A percentile compares a stretch with the other conserved stretches of the same genome.
Evolutionary conservation across 2,329 filamentous ascomycete species (phyloP).

Genomic region (Knoxdaviesia capensis): DNA sequence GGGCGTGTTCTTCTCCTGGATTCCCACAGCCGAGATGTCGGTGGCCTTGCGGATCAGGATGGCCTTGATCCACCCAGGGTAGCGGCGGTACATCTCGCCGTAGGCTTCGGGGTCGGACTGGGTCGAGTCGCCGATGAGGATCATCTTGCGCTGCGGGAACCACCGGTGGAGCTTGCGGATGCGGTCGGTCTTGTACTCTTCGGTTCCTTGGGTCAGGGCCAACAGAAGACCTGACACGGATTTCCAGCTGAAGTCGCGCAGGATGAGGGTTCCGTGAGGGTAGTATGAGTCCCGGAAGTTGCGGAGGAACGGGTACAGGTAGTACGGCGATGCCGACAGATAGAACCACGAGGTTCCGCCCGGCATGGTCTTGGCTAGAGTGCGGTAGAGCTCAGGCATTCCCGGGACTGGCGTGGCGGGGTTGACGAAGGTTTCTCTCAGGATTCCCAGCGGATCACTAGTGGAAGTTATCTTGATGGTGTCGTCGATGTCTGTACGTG

Average conservation of each 20-base stretch:
- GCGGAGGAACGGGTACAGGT: conserved; percentile 72
- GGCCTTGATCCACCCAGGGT: conserved; percentile 57
- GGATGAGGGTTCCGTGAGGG: conserved; percentile 58
- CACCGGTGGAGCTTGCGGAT: conserved; percentile 61
- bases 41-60: conserved; percentile 76
- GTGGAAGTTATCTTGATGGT: conserved; percentile 88
- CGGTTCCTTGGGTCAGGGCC: conserved; percentile 59
- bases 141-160: conserved; percentile 61
- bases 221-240: conserved; percentile 62
- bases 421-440: conserved; percentile 68
- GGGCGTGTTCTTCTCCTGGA: conserved; percentile 53
- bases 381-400: conserved; percentile 69
- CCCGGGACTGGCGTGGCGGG: conserved; percentile 48
- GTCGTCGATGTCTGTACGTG: conserved; percentile 73
- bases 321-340: conserved; percentile 83
- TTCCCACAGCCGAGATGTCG: conserved; percentile 47
- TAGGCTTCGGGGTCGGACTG: conserved; percentile 86
- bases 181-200: conserved; percentile 68
- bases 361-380: conserved; percentile 33
- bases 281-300: conserved; percentile 53
- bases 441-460: conserved; percentile 57
- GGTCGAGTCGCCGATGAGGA: conserved; percentile 78
- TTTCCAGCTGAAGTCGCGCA: conserved; percentile 75
- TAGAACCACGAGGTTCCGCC: conserved; percentile 69
- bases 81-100: conserved; percentile 49